Conservation (phyloP, 495 filamentous ascomycete species). For the Daldinia grandis region DNA sequence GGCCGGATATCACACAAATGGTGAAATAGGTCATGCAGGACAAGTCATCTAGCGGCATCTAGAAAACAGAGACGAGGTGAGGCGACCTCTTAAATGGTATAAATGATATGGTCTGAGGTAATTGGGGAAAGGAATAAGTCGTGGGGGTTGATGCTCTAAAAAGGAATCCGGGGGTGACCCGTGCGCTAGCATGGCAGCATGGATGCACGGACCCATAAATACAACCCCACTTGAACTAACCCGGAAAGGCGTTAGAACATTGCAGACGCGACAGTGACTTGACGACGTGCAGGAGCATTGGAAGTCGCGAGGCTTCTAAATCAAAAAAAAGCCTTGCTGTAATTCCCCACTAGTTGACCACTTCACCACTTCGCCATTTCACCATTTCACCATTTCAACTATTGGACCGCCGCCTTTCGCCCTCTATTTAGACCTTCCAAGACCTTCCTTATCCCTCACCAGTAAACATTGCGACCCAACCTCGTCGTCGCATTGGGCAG, state of each 20-base stretch:
- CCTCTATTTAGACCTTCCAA: conserved; percentile 25
- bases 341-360: conserved; percentile 32
- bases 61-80: conserved; percentile 37
- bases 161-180: conserved; percentile 39
- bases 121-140: conserved; percentile 21
- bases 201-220: conserved; percentile 2
- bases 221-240: conserved; percentile 3
- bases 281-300: conserved; percentile 38
- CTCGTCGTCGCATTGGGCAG: conserved; percentile 43
- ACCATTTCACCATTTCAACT: conserved; percentile 14
- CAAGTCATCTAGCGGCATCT: conserved; percentile 45
- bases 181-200: conserved; percentile 17
- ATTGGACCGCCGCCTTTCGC: conserved; percentile 35
- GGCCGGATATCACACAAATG: conserved; percentile 15
- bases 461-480: conserved; percentile 44
- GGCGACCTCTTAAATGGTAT: conserved; percentile 36
- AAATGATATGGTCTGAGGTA: conserved; percentile 17
- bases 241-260: conserved; percentile 1
- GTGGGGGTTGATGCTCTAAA: conserved; percentile 24
- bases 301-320: conserved; percentile 37
- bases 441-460: conserved; percentile 8
- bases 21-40: conserved; percentile 41
- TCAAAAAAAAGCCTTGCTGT: not conserved
- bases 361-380: conserved; percentile 12
- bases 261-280: conserved; percentile 31